phyloP scores from a whole-genome alignment of 228 moss, liverwort and hornwort species.

The Sphagnum fallax region DNA sequence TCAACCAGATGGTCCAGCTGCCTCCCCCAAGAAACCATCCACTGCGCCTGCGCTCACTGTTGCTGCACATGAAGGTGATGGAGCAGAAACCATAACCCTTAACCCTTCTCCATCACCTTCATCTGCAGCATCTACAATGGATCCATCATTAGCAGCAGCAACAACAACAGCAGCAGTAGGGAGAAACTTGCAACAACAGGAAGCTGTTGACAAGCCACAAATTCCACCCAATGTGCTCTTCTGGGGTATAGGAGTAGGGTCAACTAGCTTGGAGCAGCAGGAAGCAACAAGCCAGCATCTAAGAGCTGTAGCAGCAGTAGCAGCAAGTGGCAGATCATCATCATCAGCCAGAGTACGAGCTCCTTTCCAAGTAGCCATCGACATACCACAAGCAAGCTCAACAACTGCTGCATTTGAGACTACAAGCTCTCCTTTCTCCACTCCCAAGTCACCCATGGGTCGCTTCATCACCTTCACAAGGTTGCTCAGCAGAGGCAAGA shows the following conservation, averaged over 20 bases:
- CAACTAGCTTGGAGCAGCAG: too few relatives aligned
- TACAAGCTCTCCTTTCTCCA: neutral
- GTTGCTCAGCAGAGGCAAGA: too few relatives aligned
- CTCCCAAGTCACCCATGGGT: neutral
- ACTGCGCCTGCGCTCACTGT: neutral
- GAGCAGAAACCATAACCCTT: neutral
- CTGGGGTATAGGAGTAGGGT: constrained; percentile 34
- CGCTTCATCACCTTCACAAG: neutral
- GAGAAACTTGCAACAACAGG: neutral
- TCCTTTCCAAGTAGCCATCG: constrained; percentile 20
- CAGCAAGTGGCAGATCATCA: neutral
- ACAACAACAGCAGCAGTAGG: neutral
- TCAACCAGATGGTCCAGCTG: constrained; percentile 11
- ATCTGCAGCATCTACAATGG: neutral
- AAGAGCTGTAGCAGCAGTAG: neutral
- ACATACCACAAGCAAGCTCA: constrained; percentile 20
- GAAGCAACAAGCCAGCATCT: too few relatives aligned
- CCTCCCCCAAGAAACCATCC: neutral
- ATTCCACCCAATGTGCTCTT: constrained; percentile 60
- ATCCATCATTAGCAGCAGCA: neutral
- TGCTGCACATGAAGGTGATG: neutral
- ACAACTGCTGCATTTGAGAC: neutral
- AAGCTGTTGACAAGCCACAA: neutral
- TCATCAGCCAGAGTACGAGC: constrained; percentile 8
- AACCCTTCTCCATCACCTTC: too few relatives aligned